Base-by-base conservation (phyloP, 164 flowering plant species). In the Vitis riparia region DNA sequence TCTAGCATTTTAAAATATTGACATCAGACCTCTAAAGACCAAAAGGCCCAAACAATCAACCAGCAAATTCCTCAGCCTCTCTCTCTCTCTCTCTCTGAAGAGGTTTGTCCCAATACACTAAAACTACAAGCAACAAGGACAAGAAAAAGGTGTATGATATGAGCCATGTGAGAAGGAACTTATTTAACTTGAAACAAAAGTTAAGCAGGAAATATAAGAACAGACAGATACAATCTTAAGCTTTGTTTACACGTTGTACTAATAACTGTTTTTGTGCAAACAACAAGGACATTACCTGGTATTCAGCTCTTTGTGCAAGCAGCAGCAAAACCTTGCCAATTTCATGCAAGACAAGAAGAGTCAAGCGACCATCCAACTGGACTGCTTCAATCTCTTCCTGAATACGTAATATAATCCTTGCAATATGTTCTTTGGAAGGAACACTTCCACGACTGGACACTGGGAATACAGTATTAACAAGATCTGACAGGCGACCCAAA, bases 331-430 rank as follows among this genome's bases (percentile, higher is more conserved):
- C 93, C 83, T 93, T 95, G 76, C 85, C 81, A 77, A 91, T 90
- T 79, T 86, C 92, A 57, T 82, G 94, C 82, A 93, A 76, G 55
- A 93, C 98, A 70, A 90, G 90, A 72, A 95, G 93, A 59, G 97
- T 95, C 83, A 95, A 82, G 65, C 80, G 94, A 5, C 85, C 97
- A 79, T 93, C 92, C 61, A 82, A 68, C 71, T 91, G 91, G 67
- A 95, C 98, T 70, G 94, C 91, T 86, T 93, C 96, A 73, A 95
- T 86, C 81, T 95, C 99, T 78, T 93, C 98, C 75, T 91, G 94
- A 73, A 93, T 88, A 30, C 91, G 90, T 27, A 79, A 80, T 63
- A 87, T 71, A 70, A 95, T 84, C 79, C 77, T 87, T 32, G 92
- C 84, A 56, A 95, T 88, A 55, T 95, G 98, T 75, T 95, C 99